Base-by-base conservation (phyloP, 2,329 filamentous ascomycete genomes). In the Alternaria ethzedia region DNA sequence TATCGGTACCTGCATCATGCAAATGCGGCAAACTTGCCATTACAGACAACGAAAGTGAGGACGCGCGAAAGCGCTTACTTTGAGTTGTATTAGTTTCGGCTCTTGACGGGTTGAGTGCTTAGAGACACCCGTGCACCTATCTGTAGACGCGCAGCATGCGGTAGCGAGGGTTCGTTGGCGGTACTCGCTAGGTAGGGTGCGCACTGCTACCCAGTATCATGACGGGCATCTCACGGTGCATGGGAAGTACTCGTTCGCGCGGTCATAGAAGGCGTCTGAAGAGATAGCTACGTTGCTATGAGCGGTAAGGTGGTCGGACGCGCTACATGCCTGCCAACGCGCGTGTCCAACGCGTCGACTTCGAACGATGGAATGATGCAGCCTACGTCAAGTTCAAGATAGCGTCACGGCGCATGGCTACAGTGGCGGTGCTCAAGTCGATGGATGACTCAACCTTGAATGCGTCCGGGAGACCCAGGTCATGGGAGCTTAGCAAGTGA, bases 401-500 rank as follows among this genome's bases (percentile, higher is more conserved):
- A 12, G 12, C 20, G 30, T n/a, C 49, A 52, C 49, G 49, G 28
- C 49, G 13, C 30, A 4, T n/a, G 21, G 7, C 8, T n/a, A 11
- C 28, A 25, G 49, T 41, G 49, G 20, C 28, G 20, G 30, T 36
- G 17, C 54, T 47, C 26, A 20, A 26, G 54, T 32, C 43, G 23
- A 21, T 41, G 57, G 61, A 62, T 71, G 71, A 74, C 63, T 71
- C 71, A 69, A 57, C 36, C 13, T 23, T 30, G 30, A n/a, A 36
- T 52, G 44, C 52, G 41, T 20, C 20, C n/a, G 54, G 46, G 51
- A 41, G 28, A 15, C 52, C 50, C 57, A 57, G 70, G 71, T 77
- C 75, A 78, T 70, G 70, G 75, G 58, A 66, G 64, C 65, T 65
- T 67, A 25, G 58, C 71, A 64, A 74, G 71, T 79, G 76, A 78